These are phyloP conservation scores for Alternaria sp. DNA, from an alignment of 2,329 filamentous ascomycete genomes.

Conservation along the genomic window DNA sequence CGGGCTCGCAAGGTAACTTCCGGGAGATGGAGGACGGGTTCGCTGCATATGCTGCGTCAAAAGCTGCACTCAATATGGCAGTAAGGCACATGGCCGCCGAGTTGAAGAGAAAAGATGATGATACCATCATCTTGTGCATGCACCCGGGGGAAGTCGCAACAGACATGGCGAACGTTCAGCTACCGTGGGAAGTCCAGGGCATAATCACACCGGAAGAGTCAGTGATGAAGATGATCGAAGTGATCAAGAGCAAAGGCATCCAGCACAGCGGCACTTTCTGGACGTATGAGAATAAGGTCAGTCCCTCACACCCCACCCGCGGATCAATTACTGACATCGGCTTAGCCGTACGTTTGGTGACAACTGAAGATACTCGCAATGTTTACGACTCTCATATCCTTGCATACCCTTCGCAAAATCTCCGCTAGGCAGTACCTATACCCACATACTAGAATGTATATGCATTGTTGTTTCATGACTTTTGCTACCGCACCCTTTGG, in stretches of 20 bases:
- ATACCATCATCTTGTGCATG: slow-evolving; percentile 60
- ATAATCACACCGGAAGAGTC: slow-evolving; percentile 59
- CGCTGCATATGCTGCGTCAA: slow-evolving; percentile 63
- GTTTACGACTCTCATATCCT: neutral
- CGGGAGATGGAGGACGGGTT: slow-evolving; percentile 65
- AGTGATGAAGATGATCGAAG: slow-evolving; percentile 58
- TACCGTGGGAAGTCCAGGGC: slow-evolving; percentile 61
- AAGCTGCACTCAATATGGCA: slow-evolving; percentile 64
- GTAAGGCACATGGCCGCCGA: slow-evolving; percentile 64
- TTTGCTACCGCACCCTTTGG: neutral
- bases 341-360: slow-evolving; percentile 42
- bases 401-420: slow-evolving; percentile 1
- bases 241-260: slow-evolving; percentile 58
- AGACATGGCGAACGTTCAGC: slow-evolving; percentile 61
- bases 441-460: slow-evolving; percentile 21
- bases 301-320: slow-evolving; percentile 10
- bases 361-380: neutral
- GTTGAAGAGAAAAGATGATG: slow-evolving; percentile 57
- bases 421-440: slow-evolving; percentile 25
- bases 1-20: slow-evolving; percentile 59
- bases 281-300: slow-evolving; percentile 62
- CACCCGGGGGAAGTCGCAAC: slow-evolving; percentile 66
- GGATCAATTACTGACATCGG: slow-evolving; percentile 2
- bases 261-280: slow-evolving; percentile 62
- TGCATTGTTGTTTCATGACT: neutral